These are phyloP conservation scores for Hondaea fermentalgiana DNA, from an alignment of 108 stramenopile species.

Conservation along the genomic window DNA sequence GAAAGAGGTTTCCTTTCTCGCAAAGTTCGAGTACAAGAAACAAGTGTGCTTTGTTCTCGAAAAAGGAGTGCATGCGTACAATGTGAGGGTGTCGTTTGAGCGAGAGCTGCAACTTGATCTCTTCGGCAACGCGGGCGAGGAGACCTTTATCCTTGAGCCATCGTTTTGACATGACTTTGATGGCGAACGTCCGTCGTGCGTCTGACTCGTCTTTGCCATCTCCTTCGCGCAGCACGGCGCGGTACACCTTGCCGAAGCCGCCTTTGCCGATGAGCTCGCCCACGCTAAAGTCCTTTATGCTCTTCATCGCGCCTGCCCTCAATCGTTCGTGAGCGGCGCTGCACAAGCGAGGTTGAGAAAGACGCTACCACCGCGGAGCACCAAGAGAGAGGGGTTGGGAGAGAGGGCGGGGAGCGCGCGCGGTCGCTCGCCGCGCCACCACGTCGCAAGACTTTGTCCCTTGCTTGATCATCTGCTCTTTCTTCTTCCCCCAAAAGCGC, in stretches of 20 bases:
- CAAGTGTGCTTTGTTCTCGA: neutral
- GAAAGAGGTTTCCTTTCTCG: neutral
- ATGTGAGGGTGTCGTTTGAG: neutral
- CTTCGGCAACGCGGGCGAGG: neutral
- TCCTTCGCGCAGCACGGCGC: neutral
- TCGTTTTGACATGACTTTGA: neutral
- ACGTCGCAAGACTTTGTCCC: too few species aligned
- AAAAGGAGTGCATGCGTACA: neutral
- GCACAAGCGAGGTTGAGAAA: too few species aligned
- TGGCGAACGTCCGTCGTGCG: neutral
- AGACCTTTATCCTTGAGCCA: constrained; percentile 16
- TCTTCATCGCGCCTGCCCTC: neutral
- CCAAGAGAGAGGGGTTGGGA: too few species aligned
- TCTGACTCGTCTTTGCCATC: neutral
- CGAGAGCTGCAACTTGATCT: neutral
- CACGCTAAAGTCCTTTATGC: neutral
- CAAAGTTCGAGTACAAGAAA: neutral
- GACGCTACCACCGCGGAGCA: too few species aligned
- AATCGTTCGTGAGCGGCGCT: too few species aligned
- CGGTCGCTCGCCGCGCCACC: too few species aligned
- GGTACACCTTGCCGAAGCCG: constrained; percentile 11
- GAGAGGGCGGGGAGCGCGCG: too few species aligned
- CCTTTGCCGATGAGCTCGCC: neutral
- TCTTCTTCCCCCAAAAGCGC: too few species aligned
- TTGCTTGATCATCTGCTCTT: too few species aligned